Evolutionary conservation across 129 eudicot genomes (phyloP).

Genomic region (Arctium lappa): DNA sequence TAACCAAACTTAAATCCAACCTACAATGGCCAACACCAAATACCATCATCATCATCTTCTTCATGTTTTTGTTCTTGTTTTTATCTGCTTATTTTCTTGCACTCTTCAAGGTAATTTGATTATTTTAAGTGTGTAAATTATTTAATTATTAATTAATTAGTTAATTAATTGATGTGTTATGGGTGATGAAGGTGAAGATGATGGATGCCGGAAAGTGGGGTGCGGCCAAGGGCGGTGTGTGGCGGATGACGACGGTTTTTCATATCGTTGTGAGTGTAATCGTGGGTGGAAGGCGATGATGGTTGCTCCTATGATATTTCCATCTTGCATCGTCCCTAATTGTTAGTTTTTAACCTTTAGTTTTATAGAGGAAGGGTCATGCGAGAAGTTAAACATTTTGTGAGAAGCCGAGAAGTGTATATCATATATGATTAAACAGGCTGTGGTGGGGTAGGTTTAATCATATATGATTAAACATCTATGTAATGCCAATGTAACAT

Average conservation of each 20-base stretch:
- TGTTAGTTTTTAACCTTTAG: conserved; percentile 10
- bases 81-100: conserved; percentile 3
- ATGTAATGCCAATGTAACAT: too few relatives aligned
- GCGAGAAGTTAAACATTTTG: too few relatives aligned
- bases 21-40: conserved; percentile 12
- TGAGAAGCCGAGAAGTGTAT: too few relatives aligned
- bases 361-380: too few relatives aligned
- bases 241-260: background rate
- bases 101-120: conserved; percentile 10
- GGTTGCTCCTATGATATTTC: conserved; percentile 28
- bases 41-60: background rate
- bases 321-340: conserved; percentile 36
- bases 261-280: conserved; percentile 30
- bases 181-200: conserved; percentile 1
- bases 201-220: conserved; percentile 16
- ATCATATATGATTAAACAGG: too few relatives aligned
- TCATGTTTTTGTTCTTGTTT: background rate
- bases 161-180: background rate
- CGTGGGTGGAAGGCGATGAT: conserved; percentile 31
- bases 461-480: too few relatives aligned
- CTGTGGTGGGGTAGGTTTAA: too few relatives aligned
- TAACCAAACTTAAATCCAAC: background rate
- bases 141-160: too few relatives aligned
- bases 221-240: conserved; percentile 38
- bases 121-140: too few relatives aligned